Percentiles rank a stretch among this genome's conserved stretches.
Evolutionary conservation across 495 filamentous ascomycete genomes (phyloP).

Genomic region (Talaromyces adpressus): DNA sequence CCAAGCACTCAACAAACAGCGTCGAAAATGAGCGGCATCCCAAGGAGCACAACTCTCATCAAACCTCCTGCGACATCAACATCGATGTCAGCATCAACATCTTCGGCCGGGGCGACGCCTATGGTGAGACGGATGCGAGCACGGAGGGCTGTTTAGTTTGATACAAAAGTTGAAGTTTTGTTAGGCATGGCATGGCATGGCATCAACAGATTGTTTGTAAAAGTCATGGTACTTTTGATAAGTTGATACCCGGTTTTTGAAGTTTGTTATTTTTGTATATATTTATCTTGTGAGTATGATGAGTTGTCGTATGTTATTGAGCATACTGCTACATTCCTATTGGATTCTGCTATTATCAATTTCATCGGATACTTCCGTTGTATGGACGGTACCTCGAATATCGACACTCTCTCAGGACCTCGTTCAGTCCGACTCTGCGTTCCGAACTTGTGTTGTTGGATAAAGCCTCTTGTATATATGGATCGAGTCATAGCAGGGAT

Average conservation of each 20-base stretch:
- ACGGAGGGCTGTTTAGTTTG: constrained; percentile 5
- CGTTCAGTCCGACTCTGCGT: too few relatives aligned
- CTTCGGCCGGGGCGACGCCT: constrained; percentile 32
- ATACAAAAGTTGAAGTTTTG: neutral
- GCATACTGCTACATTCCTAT: too few relatives aligned
- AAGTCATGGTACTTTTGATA: neutral
- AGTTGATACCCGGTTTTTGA: constrained; percentile 3
- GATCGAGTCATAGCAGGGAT: too few relatives aligned
- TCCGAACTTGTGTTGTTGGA: too few relatives aligned
- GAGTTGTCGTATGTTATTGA: neutral
- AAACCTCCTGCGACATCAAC: constrained; percentile 15
- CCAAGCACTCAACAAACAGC: constrained; percentile 7
- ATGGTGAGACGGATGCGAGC: constrained; percentile 33
- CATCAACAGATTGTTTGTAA: neutral
- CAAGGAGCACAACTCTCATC: constrained; percentile 24
- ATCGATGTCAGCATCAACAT: neutral
- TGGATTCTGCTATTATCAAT: too few relatives aligned
- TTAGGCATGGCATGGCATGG: neutral
- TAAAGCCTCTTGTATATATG: too few relatives aligned
- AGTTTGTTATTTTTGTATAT: neutral
- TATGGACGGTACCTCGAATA: too few relatives aligned
- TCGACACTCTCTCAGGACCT: too few relatives aligned
- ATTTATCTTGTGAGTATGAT: neutral
- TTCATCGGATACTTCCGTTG: too few relatives aligned
- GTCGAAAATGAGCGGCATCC: constrained; percentile 11